Evolutionary conservation across 306 rosid species (phyloP).

Genomic region (Medicago truncatula): DNA sequence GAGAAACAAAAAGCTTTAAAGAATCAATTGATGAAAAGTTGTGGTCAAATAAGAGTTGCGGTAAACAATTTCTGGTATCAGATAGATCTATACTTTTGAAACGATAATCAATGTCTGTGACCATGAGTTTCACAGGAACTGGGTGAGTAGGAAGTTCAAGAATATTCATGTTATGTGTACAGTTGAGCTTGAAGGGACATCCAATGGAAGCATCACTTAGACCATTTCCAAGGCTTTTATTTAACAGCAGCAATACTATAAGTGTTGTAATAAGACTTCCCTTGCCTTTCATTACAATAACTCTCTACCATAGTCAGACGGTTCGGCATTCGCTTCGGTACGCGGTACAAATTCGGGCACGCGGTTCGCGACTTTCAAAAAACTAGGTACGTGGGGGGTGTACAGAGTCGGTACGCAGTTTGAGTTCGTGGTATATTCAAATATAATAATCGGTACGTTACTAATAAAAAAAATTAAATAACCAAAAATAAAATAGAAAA

Average conservation of each 20-base stretch:
- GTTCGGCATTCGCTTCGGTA: too few species aligned
- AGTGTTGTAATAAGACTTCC: background rate
- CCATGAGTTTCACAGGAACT: background rate
- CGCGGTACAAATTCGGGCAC: too few species aligned
- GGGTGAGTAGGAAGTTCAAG: background rate
- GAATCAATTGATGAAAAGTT: background rate
- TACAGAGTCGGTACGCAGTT: too few species aligned
- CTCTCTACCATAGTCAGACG: too few species aligned
- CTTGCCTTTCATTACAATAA: too few species aligned
- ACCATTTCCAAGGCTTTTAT: background rate
- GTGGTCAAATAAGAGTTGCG: background rate
- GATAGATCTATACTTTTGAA: background rate
- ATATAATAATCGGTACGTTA: too few species aligned
- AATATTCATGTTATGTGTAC: too few species aligned
- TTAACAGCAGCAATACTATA: background rate
- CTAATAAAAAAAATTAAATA: too few species aligned
- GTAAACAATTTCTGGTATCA: slow-evolving; percentile 30
- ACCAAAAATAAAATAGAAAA: too few species aligned
- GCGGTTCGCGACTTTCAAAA: too few species aligned
- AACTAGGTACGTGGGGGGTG: too few species aligned
- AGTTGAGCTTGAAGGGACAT: background rate
- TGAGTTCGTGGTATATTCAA: too few species aligned
- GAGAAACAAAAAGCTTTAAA: background rate
- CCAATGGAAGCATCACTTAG: background rate
- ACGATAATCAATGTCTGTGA: background rate